phyloP scores from a whole-genome alignment of 345 rosid genomes.

The Excoecaria agallocha region DNA sequence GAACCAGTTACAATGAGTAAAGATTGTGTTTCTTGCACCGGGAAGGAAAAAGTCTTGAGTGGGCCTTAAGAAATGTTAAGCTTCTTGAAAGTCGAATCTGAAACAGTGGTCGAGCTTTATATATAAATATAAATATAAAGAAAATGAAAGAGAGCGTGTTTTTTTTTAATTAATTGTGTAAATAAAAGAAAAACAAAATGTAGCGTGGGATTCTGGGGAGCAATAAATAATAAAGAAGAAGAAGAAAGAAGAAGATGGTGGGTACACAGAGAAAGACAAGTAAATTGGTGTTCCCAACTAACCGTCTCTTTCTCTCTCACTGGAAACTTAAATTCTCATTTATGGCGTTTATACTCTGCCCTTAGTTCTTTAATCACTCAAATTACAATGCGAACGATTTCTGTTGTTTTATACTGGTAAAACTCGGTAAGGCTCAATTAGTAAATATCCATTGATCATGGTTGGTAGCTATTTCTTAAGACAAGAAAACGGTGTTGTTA shows the following conservation, averaged over 20 bases:
- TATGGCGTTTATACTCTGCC: too few species aligned
- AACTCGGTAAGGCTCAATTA: too few species aligned
- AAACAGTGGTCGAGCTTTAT: background rate
- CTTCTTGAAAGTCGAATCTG: background rate
- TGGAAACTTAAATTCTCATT: background rate
- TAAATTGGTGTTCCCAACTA: conserved; percentile 31
- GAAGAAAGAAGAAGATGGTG: background rate
- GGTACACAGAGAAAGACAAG: background rate
- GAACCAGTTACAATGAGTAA: background rate
- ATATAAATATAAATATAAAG: background rate
- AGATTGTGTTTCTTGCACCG: background rate
- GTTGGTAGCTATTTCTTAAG: too few species aligned
- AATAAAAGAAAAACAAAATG: too few species aligned
- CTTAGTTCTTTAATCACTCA: background rate
- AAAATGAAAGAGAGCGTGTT: background rate
- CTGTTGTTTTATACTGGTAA: too few species aligned
- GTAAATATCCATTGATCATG: too few species aligned
- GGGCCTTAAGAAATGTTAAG: background rate
- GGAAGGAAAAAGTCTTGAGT: background rate
- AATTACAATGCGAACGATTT: too few species aligned
- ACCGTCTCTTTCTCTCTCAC: conserved; percentile 22
- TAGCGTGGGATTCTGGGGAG: background rate
- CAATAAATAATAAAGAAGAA: background rate
- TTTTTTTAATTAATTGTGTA: too few species aligned
- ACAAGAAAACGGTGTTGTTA: too few species aligned